phyloP scores from a whole-genome alignment of 129 eudicot genomes.

The Centella asiatica region DNA sequence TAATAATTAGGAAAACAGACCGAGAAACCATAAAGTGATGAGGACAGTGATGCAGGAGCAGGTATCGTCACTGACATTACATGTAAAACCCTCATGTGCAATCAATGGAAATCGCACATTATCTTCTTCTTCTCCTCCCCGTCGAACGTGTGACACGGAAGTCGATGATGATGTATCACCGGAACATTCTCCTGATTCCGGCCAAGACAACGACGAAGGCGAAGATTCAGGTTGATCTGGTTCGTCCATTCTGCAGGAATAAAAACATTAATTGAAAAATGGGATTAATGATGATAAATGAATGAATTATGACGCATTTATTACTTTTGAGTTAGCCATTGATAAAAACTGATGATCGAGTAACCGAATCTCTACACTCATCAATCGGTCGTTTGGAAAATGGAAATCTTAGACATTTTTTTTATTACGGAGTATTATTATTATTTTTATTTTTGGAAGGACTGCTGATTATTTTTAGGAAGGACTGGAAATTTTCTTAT shows the following conservation, averaged over 20 bases:
- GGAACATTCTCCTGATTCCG: neutral
- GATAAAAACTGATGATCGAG: too few relatives aligned
- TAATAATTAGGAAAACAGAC: conserved; percentile 11
- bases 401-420: too few relatives aligned
- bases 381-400: too few relatives aligned
- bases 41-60: conserved; percentile 28
- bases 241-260: neutral
- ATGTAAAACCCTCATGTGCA: neutral
- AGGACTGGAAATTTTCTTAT: too few relatives aligned
- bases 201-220: neutral
- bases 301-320: too few relatives aligned
- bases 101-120: neutral
- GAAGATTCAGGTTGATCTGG: conserved; percentile 2
- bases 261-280: neutral
- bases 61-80: conserved; percentile 14
- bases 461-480: too few relatives aligned
- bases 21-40: conserved; percentile 33
- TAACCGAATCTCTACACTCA: too few relatives aligned
- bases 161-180: neutral
- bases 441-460: too few relatives aligned
- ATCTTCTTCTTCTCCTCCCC: neutral
- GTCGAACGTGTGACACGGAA: neutral
- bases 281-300: neutral
- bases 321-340: too few relatives aligned
- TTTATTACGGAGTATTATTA: too few relatives aligned